Evolutionary conservation across 73 alveolate genomes (phyloP).

Genomic region (Effrenium voratum): DNA sequence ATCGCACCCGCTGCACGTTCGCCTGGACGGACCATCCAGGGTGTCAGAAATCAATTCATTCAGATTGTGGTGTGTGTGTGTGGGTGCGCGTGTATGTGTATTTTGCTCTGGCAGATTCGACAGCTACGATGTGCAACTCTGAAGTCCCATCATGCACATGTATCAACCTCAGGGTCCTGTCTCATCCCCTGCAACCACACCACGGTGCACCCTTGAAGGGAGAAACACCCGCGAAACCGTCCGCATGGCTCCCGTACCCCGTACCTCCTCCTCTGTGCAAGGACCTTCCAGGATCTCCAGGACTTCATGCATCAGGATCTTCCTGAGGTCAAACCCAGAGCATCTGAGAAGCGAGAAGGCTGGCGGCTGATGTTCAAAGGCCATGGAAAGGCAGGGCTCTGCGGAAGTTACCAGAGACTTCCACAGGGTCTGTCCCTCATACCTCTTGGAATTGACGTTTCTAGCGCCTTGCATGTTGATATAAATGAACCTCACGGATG

Average conservation of each 20-base stretch:
- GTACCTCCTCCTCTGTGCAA: not conserved
- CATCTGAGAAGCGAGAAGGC: not conserved
- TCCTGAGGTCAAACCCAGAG: not conserved
- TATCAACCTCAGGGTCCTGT: not conserved
- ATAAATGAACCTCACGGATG: not conserved
- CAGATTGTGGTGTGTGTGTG: not conserved
- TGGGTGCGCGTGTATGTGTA: not conserved
- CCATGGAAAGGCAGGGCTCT: not conserved
- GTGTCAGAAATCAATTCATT: not conserved
- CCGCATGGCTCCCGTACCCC: not conserved
- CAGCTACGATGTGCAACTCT: not conserved
- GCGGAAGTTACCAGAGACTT: too few species aligned
- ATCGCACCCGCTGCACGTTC: slow-evolving; percentile 47
- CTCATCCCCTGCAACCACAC: not conserved
- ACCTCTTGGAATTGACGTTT: not conserved
- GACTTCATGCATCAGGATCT: not conserved
- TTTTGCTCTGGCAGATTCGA: not conserved
- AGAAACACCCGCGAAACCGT: not conserved
- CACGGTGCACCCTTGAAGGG: not conserved
- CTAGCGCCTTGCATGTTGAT: not conserved
- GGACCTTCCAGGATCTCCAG: slow-evolving; percentile 45
- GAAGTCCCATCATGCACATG: not conserved
- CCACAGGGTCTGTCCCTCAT: too few species aligned
- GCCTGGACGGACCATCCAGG: not conserved
- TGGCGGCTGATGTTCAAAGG: not conserved